Evolutionary conservation across 768 basidiomycete genomes (phyloP), one percentile per base, ranked within the genome.

Genomic region (Russula emetica): DNA sequence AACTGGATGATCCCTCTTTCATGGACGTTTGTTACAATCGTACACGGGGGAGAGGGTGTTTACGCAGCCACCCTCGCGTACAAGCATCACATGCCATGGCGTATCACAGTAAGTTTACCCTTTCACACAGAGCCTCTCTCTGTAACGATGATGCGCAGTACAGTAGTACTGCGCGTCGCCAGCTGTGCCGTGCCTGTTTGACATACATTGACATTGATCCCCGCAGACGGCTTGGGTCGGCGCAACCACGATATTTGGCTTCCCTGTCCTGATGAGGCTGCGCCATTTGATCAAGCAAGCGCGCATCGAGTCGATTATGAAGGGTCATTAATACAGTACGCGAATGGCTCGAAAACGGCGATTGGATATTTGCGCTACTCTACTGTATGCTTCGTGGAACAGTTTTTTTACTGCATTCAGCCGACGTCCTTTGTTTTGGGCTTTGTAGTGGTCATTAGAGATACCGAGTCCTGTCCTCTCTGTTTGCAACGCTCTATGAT

Each of bases 231-330:
- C 77, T 26, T 90, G 89, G 72, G 70, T 84, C n/a, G 28, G 77
- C 1, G 68, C 78, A 0, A 83, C 85, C 1, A n/a, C 85, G 1
- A 1, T 80, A 0, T 74, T 80, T 36, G 90, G 90, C 0, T 78
- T 77, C 57, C 84, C 85, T 0, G 76, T 83, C 13, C 83, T 82
- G 78, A 30, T 61, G 11, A 80, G 83, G 65, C 72, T 92, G 65
- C 76, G 82, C 59, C 79, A 74, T 67, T 80, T 82, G 28, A 81
- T 91, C 11, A 87, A 92, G 66, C 74, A 76, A 36, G 84, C 85
- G 18, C 80, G 89, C 2, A 92, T 92, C 49, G 83, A 89, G 61
- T 90, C 88, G 32, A 87, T 92, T 4, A 85, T 88, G 86, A 92
- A 92, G 72, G 81, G 82, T 11, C 75, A 88, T 70, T 87, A 42